Conservation (phyloP, 768 basidiomycete species). For the Tylopilus rubrobrunneus region DNA sequence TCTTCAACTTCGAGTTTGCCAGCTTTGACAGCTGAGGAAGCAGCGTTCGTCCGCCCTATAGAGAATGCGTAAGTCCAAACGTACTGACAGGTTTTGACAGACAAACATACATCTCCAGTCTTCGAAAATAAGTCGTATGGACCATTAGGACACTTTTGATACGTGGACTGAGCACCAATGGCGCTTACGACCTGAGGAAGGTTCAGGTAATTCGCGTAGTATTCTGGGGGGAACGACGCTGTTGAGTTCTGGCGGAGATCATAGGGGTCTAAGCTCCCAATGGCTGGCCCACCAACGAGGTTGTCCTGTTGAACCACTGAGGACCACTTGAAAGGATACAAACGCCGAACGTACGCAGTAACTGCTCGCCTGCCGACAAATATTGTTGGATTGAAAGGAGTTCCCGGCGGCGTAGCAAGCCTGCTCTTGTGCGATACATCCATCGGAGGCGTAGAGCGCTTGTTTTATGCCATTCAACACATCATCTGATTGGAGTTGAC, state of each 20-base stretch:
- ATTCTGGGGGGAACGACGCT: slow-evolving; percentile 53
- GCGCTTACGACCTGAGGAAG: slow-evolving; percentile 32
- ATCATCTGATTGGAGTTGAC: slow-evolving; percentile 48
- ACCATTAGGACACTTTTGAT: slow-evolving; percentile 46
- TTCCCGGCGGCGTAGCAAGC: slow-evolving; percentile 56
- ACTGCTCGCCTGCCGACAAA: slow-evolving; percentile 49
- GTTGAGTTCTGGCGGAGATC: slow-evolving; percentile 57
- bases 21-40: slow-evolving; percentile 36
- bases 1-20: slow-evolving; percentile 35
- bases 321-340: too few species aligned
- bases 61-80: not conserved
- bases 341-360: slow-evolving; percentile 47
- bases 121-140: slow-evolving; percentile 39
- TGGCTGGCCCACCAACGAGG: slow-evolving; percentile 33
- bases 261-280: slow-evolving; percentile 50
- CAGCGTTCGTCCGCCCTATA: slow-evolving; percentile 34
- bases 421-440: slow-evolving; percentile 52
- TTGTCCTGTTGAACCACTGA: too few species aligned
- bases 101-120: slow-evolving; percentile 54
- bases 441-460: slow-evolving; percentile 43
- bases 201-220: slow-evolving; percentile 46
- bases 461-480: slow-evolving; percentile 46
- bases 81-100: not conserved
- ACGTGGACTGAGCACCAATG: slow-evolving; percentile 53
- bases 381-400: slow-evolving; percentile 40